phyloP scores from a whole-genome alignment of 1,284 basidiomycete genomes.

The Ustilago tritici region DNA sequence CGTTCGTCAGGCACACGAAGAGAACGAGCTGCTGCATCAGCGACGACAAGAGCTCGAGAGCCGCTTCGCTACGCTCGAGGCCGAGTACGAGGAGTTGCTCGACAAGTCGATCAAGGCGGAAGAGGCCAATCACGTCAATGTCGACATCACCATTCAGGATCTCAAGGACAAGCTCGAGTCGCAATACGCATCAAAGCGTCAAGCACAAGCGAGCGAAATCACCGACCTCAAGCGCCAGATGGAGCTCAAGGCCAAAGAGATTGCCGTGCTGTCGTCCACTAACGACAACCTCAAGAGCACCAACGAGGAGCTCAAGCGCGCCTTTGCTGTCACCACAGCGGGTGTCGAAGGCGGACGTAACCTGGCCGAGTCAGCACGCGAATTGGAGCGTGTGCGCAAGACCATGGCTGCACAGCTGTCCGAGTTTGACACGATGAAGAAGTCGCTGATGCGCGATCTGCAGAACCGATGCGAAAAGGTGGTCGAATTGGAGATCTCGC shows the following conservation, averaged over 20 bases:
- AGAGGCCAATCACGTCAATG: slow-evolving; percentile 57
- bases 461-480: slow-evolving; percentile 99
- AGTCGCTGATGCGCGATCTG: slow-evolving; percentile 96
- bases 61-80: slow-evolving; percentile 83
- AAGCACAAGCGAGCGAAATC: slow-evolving; percentile 87
- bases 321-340: slow-evolving; percentile 91
- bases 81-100: slow-evolving; percentile 94
- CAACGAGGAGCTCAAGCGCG: slow-evolving; percentile 92
- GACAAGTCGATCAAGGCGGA: slow-evolving; percentile 72
- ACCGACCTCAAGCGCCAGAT: slow-evolving; percentile 91
- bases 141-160: slow-evolving; percentile 83
- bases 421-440: slow-evolving; percentile 98
- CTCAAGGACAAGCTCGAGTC: slow-evolving; percentile 94
- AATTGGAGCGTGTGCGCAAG: slow-evolving; percentile 95
- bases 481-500: slow-evolving; percentile 97
- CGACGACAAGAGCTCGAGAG: slow-evolving; percentile 88
- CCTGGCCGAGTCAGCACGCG: slow-evolving; percentile 85
- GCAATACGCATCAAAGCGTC: slow-evolving; percentile 91
- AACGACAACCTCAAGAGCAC: slow-evolving; percentile 94
- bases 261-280: slow-evolving; percentile 83
- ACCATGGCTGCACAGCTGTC: slow-evolving; percentile 95
- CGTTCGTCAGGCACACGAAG: slow-evolving; percentile 88
- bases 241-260: slow-evolving; percentile 86
- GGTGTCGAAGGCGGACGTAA: slow-evolving; percentile 96
- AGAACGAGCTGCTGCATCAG: slow-evolving; percentile 85